Base-by-base conservation (phyloP, 2,329 filamentous ascomycete species). In the Sclerotinia minor region DNA sequence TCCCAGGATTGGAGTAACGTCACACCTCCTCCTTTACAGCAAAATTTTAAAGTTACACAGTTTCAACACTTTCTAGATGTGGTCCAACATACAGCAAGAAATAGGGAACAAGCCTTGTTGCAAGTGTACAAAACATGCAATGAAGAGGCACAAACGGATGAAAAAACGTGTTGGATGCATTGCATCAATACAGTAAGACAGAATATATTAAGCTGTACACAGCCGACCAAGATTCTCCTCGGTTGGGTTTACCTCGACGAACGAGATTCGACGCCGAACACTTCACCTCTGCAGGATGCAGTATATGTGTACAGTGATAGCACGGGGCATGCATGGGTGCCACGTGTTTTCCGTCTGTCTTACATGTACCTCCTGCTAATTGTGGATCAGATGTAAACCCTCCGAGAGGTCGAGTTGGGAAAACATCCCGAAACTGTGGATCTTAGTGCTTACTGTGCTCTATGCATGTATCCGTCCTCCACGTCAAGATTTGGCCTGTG, bases 281-380 rank as follows among this genome's bases (percentile, higher is more conserved):
- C 9, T 45, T 59, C 58, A 49, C 45, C 44, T 32, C 58, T 61
- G 1, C 21, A 61, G 45, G 29, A 21, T 17, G 26, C 24, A 44
- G 38, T 26, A 47, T 57, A 8, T 35, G 35, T 57, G 26, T n/a
- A 29, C 9, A 60, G 32, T 19, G 1, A 57, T 24, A 15, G 24
- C 55, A 58, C 24, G 41, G 24, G 13, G 13, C 11, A 24, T 35
- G 44, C 53, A 59, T 59, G 53, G 41, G 53, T 58, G 53, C 64
- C 45, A 65, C 64, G 64, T 66, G 64, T 38, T 47, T 17, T 32
- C 64, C 64, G 45, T 44, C 32, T 66, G 64, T 66, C 54, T 60
- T 66, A 66, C 45, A 58, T 47, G 44, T 41, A 58, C 38, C 24
- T 38, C 35, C 52, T 47, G 41, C 26, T 29, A 38, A 32, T 17